Conservation (phyloP, 2,329 filamentous ascomycete species). For the Clonostachys sp. region DNA sequence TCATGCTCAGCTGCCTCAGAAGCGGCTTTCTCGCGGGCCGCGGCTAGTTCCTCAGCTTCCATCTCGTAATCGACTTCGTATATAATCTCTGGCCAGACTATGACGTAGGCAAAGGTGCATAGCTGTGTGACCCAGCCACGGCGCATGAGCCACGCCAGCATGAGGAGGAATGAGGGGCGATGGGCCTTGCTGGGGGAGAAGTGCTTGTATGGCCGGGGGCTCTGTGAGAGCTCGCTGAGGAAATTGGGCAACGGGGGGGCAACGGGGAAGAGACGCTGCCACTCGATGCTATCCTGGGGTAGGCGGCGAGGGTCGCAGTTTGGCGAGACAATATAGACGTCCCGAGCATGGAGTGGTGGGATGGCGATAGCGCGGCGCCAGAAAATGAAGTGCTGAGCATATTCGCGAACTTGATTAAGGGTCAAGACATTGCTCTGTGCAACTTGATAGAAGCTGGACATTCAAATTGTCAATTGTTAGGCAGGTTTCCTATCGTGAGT, state of each 20-base stretch:
- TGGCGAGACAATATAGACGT: conserved; percentile 87
- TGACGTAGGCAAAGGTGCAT: conserved; percentile 84
- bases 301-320: conserved; percentile 77
- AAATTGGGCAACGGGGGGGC: conserved; percentile 82
- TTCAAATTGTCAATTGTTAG: not conserved
- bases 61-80: conserved; percentile 72
- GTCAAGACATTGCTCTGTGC: conserved; percentile 68
- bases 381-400: conserved; percentile 90
- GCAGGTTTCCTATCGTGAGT: not conserved
- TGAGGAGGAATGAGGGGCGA: conserved; percentile 80
- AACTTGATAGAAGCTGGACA: conserved; percentile 58
- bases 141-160: conserved; percentile 89
- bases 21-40: conserved; percentile 14
- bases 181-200: conserved; percentile 87
- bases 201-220: conserved; percentile 75
- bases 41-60: conserved; percentile 57
- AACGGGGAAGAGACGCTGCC: conserved; percentile 75
- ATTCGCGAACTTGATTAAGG: conserved; percentile 75
- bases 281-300: conserved; percentile 63
- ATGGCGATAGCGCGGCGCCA: conserved; percentile 93
- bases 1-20: not conserved
- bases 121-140: conserved; percentile 93
- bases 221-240: conserved; percentile 75
- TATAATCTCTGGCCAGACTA: conserved; percentile 78
- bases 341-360: conserved; percentile 81